Conservation (phyloP, 805 yeast species). For the Danielia oregonensis region DNA sequence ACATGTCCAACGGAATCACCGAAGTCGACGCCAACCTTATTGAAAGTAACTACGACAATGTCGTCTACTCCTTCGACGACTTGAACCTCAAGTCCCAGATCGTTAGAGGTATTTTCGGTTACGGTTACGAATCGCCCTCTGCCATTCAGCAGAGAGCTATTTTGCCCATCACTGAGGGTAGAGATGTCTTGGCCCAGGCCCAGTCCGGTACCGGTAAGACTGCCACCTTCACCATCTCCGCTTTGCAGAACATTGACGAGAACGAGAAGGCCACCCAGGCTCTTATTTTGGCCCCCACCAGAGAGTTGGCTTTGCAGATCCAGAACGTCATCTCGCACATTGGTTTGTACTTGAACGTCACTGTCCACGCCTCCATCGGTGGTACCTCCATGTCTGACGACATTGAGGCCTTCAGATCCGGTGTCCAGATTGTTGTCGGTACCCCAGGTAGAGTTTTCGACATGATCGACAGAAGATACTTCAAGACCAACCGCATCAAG, state of each 20-base stretch:
- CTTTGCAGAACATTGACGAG: slow-evolving; percentile 72
- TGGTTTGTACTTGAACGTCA: slow-evolving; percentile 85
- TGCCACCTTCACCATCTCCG: slow-evolving; percentile 79
- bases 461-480: slow-evolving; percentile 87
- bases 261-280: slow-evolving; percentile 80
- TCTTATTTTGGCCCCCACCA: slow-evolving; percentile 91
- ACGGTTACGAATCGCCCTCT: slow-evolving; percentile 79
- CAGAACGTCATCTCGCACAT: slow-evolving; percentile 88
- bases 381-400: slow-evolving; percentile 91
- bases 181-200: slow-evolving; percentile 77
- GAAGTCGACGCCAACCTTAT: slow-evolving; percentile 81
- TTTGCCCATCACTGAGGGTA: slow-evolving; percentile 69
- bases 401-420: slow-evolving; percentile 74
- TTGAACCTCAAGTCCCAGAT: slow-evolving; percentile 69
- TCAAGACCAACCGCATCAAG: slow-evolving; percentile 79
- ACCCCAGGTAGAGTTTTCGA: slow-evolving; percentile 98
- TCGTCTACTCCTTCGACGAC: slow-evolving; percentile 66
- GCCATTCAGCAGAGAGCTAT: slow-evolving; percentile 83
- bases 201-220: slow-evolving; percentile 91
- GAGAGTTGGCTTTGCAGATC: slow-evolving; percentile 95
- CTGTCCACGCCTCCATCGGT: slow-evolving; percentile 96
- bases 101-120: slow-evolving; percentile 71
- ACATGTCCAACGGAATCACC: slow-evolving; percentile 65
- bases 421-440: slow-evolving; percentile 93
- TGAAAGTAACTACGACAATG: slow-evolving; percentile 95